These are phyloP conservation scores for Hypoxylon cercidicola DNA, from an alignment of 495 filamentous ascomycete genomes.

Conservation along the genomic window DNA sequence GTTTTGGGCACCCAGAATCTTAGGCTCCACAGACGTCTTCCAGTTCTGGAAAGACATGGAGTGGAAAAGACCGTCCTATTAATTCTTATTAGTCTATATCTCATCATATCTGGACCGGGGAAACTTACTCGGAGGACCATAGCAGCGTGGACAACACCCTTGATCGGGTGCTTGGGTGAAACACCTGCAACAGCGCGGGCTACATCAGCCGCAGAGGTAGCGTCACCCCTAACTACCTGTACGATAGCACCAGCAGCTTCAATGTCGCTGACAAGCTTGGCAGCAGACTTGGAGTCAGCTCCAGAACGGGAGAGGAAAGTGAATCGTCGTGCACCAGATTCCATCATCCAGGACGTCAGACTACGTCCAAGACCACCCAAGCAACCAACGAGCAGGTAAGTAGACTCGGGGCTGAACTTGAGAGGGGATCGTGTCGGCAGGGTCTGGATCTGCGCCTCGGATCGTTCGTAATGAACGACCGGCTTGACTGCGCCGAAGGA, in stretches of 20 bases:
- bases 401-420: slow-evolving; percentile 41
- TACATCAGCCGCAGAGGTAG: slow-evolving; percentile 26
- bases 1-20: slow-evolving; percentile 53
- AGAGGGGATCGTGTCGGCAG: slow-evolving; percentile 42
- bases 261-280: slow-evolving; percentile 16
- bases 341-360: slow-evolving; percentile 60
- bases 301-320: slow-evolving; percentile 64
- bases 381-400: slow-evolving; percentile 64
- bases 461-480: slow-evolving; percentile 29
- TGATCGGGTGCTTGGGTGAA: slow-evolving; percentile 45
- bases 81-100: slow-evolving; percentile 10
- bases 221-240: slow-evolving; percentile 32
- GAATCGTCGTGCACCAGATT: slow-evolving; percentile 60
- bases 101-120: background rate
- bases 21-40: slow-evolving; percentile 46
- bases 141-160: slow-evolving; percentile 63
- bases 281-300: slow-evolving; percentile 22
- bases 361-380: slow-evolving; percentile 66
- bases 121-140: slow-evolving; percentile 54
- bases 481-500: slow-evolving; percentile 18
- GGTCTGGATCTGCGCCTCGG: slow-evolving; percentile 57
- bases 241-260: slow-evolving; percentile 19
- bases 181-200: slow-evolving; percentile 10
- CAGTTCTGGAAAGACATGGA: slow-evolving; percentile 51
- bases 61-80: slow-evolving; percentile 50